Base-by-base conservation (phyloP, 2,329 filamentous ascomycete species). In the Aspergillus sp. region DNA sequence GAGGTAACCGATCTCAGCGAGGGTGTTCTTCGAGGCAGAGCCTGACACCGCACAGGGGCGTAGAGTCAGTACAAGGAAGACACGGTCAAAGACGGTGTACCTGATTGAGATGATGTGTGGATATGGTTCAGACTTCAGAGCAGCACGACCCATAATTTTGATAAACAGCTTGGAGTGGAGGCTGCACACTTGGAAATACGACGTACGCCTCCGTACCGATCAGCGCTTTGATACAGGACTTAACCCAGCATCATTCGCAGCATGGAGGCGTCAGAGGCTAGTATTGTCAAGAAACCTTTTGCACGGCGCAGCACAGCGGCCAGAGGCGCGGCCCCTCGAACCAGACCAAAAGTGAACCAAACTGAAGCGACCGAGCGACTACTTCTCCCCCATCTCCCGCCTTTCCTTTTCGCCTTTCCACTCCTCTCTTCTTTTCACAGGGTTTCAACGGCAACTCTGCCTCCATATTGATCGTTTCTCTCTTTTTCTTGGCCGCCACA, bases 401-500 rank as follows among this genome's bases (percentile, higher is more conserved):
- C 53, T 55, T 54, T 60, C 49, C 43, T 60, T 62, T 47, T 61
- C 62, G 19, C 50, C 62, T 59, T 58, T 59, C 60, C 54, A 41
- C 57, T 49, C 61, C 51, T 57, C 43, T 53, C 53, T 60, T 57
- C 54, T 67, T 57, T 64, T 60, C 61, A 66, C 66, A 68, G 68
- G 66, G 68, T 70, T 66, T 63, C 64, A 55, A 46, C 62, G 53
- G 59, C 65, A 66, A 66, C 66, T 71, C 67, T 71, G 68, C 71
- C 71, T 71, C 71, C 66, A 69, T 62, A 72, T 74, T 71, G 73
- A 74, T 71, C 71, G 72, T 67, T 70, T 73, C 64, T 60, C 48
- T 50, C 62, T 66, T 59, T 71, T 66, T 72, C 71, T 75, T 78
- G 76, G 76, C 75, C 76, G 76, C 76, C 76, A 78, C 76, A 77